Evolutionary conservation across 2,329 filamentous ascomycete species (phyloP).

Genomic region (Coleophoma eucalyptorum): DNA sequence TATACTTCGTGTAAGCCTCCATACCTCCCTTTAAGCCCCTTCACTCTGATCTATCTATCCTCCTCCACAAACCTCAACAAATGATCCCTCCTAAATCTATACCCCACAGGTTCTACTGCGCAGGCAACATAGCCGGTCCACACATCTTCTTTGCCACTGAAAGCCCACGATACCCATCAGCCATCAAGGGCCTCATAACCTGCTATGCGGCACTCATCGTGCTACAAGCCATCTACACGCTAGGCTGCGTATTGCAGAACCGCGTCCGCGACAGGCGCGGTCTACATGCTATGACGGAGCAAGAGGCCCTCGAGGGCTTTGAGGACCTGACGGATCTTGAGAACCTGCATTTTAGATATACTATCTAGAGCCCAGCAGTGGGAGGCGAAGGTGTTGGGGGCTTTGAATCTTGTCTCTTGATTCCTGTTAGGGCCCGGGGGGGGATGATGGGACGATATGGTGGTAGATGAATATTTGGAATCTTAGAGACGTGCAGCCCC

Average conservation of each 20-base stretch:
- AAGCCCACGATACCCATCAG: conserved; percentile 59
- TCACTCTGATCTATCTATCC: conserved; percentile 54
- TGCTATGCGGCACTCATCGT: conserved; percentile 63
- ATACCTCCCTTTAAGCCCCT: neutral
- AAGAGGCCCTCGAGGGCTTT: conserved; percentile 51
- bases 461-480: no score
- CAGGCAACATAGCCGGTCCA: conserved; percentile 71
- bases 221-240: conserved; percentile 42
- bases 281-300: conserved; percentile 54
- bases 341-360: conserved; percentile 60
- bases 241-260: conserved; percentile 57
- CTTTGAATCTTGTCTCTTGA: no score
- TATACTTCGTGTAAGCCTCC: conserved; percentile 57
- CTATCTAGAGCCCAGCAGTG: neutral
- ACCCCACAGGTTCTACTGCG: conserved; percentile 70
- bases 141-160: conserved; percentile 63
- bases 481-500: no score
- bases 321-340: conserved; percentile 64
- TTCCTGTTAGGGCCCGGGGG: no score
- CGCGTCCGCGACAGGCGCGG: conserved; percentile 39
- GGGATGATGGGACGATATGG: no score
- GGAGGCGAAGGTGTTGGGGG: neutral
- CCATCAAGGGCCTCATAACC: conserved; percentile 66
- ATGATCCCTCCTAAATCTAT: conserved; percentile 32
- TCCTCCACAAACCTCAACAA: no score